phyloP scores from a whole-genome alignment of 495 filamentous ascomycete genomes.

The Lasiosphaeria hispida region DNA sequence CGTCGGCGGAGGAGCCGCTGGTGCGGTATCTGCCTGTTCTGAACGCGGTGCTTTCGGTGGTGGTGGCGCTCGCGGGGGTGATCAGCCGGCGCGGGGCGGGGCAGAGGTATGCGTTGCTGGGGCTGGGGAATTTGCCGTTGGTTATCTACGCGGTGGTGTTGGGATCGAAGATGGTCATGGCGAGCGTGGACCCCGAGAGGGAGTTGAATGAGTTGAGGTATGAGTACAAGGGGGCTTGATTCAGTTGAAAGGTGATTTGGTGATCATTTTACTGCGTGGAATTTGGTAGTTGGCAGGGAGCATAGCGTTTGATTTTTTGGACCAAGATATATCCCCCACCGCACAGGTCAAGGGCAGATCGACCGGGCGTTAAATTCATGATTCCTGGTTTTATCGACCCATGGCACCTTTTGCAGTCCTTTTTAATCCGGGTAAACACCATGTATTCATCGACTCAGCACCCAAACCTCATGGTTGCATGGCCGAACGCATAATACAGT shows the following conservation, averaged over 20 bases:
- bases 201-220: constrained; percentile 56
- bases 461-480: too few species aligned
- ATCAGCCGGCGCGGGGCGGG: too few species aligned
- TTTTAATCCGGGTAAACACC: too few species aligned
- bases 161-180: constrained; percentile 51
- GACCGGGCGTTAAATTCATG: too few species aligned
- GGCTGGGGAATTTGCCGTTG: constrained; percentile 39
- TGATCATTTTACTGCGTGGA: not conserved
- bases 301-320: too few species aligned
- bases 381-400: too few species aligned
- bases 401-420: too few species aligned
- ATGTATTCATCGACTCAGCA: too few species aligned
- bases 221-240: constrained; percentile 59
- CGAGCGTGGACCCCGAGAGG: constrained; percentile 51
- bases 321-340: too few species aligned
- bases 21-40: constrained; percentile 47
- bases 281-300: not conserved
- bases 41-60: constrained; percentile 41
- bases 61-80: constrained; percentile 35
- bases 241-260: not conserved
- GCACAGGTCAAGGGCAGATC: too few species aligned
- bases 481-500: not conserved
- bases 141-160: constrained; percentile 49
- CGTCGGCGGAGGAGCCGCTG: constrained; percentile 32
- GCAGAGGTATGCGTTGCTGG: constrained; percentile 5